phyloP scores from a whole-genome alignment of 2,329 filamentous ascomycete genomes.

The Trichoderma lentiforme region DNA sequence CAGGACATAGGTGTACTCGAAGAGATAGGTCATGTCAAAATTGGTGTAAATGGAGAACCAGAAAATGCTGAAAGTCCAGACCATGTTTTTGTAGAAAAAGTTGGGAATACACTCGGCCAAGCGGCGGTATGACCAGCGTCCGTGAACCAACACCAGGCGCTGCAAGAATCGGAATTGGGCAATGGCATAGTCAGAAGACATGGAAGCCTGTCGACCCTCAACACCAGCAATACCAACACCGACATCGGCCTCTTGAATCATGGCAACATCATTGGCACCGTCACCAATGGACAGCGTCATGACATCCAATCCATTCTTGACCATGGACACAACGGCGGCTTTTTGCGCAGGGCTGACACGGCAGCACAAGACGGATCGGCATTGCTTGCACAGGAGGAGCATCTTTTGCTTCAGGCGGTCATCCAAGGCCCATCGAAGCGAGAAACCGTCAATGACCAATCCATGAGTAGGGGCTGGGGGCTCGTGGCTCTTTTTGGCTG shows the following conservation, averaged over 20 bases:
- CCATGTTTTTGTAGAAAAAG: constrained; percentile 99
- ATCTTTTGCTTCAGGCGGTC: constrained; percentile 87
- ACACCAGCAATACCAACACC: constrained; percentile 93
- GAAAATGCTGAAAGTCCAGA: constrained; percentile 95
- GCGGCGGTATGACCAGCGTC: constrained; percentile 93
- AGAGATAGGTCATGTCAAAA: constrained; percentile 94
- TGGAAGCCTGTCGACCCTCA: constrained; percentile 87
- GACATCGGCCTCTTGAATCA: constrained; percentile 98
- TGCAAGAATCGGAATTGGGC: constrained; percentile 89
- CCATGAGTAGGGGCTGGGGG: constrained; percentile 85
- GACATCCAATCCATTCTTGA: constrained; percentile 90
- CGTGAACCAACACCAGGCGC: constrained; percentile 82
- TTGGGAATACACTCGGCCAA: constrained; percentile 93
- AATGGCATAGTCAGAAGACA: constrained; percentile 95
- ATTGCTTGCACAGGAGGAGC: constrained; percentile 91
- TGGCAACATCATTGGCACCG: constrained; percentile 92
- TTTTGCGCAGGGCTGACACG: constrained; percentile 97
- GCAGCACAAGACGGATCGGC: constrained; percentile 93
- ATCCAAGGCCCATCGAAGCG: constrained; percentile 80
- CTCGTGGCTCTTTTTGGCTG: constrained; percentile 78
- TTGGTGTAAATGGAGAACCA: constrained; percentile 97
- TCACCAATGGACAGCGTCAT: constrained; percentile 94
- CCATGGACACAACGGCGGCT: constrained; percentile 92
- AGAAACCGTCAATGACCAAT: constrained; percentile 91
- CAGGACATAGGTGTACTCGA: constrained; percentile 96